phyloP scores from a whole-genome alignment of 306 rosid genomes.

The Trichosanthes truncata region DNA sequence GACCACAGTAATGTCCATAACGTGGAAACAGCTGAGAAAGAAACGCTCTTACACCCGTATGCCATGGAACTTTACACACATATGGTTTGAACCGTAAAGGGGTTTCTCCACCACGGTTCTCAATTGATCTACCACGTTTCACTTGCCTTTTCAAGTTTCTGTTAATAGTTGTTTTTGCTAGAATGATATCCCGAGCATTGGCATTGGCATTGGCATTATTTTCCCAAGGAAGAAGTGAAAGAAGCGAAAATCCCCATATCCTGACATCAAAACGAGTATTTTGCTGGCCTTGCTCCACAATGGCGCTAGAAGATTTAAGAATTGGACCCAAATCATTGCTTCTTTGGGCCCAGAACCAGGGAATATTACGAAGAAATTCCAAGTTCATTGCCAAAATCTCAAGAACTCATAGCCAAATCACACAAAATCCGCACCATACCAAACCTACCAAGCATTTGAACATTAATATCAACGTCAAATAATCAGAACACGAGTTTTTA shows the following conservation, averaged over 20 bases:
- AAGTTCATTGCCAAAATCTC: slow-evolving; percentile 32
- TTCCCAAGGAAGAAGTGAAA: slow-evolving; percentile 46
- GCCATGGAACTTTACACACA: slow-evolving; percentile 94
- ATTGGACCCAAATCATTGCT: slow-evolving; percentile 22
- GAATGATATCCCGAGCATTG: slow-evolving; percentile 12
- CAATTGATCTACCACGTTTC: slow-evolving; percentile 20
- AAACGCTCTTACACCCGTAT: slow-evolving; percentile 74
- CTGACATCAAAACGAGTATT: slow-evolving; percentile 26
- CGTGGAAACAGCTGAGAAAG: slow-evolving; percentile 81
- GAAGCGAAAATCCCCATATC: slow-evolving; percentile 31
- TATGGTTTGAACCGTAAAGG: slow-evolving; percentile 70
- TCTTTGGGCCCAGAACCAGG: slow-evolving; percentile 37
- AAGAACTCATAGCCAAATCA: slow-evolving; percentile 6
- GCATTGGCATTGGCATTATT: slow-evolving; percentile 2
- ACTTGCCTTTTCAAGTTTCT: slow-evolving; percentile 45
- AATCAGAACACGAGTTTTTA: not conserved
- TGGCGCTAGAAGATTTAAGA: slow-evolving; percentile 14
- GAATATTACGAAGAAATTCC: slow-evolving; percentile 33
- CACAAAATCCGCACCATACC: slow-evolving; percentile 14
- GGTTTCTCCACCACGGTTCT: slow-evolving; percentile 5
- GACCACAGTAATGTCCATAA: slow-evolving; percentile 96
- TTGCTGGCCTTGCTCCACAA: slow-evolving; percentile 19
- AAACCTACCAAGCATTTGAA: slow-evolving; percentile 13
- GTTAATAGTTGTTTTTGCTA: slow-evolving; percentile 54
- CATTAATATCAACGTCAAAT: not conserved